A percentile compares a stretch with the other conserved stretches of the same genome.
Conservation (phyloP, 257 asterid species). For the Leptodermis oblonga region DNA sequence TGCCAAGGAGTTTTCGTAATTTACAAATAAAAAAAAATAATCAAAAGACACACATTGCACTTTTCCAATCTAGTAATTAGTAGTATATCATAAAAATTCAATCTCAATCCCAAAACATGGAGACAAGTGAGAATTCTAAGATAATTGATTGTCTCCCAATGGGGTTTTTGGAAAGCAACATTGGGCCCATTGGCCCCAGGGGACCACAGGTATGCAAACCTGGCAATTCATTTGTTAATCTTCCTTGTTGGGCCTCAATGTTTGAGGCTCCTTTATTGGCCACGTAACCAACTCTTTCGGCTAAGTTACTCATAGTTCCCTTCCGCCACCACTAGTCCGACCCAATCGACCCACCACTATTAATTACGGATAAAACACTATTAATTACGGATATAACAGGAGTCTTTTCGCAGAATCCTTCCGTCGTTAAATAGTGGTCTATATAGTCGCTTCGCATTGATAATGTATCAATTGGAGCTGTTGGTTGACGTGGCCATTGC, state of each 20-base stretch:
- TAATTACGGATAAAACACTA: no score
- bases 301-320: background rate
- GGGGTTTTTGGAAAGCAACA: conserved; percentile 8
- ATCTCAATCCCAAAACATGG: conserved; percentile 21
- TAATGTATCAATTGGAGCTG: no score
- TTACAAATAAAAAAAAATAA: background rate
- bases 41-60: background rate
- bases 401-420: no score
- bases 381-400: no score
- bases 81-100: background rate
- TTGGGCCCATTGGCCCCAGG: conserved; percentile 27
- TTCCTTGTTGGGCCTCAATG: conserved; percentile 19
- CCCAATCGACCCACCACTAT: conserved; percentile 5
- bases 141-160: conserved; percentile 31
- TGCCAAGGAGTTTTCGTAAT: no score
- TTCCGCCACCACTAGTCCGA: background rate
- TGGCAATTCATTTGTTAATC: background rate
- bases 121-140: conserved; percentile 23
- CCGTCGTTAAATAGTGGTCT: no score
- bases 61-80: background rate
- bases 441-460: no score
- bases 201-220: conserved; percentile 19
- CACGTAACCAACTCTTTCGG: conserved; percentile 5
- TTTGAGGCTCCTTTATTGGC: conserved; percentile 6
- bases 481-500: no score